These are phyloP conservation scores for Emmonsia crescens DNA, from an alignment of 2,329 filamentous ascomycete genomes.

Conservation along the genomic window DNA sequence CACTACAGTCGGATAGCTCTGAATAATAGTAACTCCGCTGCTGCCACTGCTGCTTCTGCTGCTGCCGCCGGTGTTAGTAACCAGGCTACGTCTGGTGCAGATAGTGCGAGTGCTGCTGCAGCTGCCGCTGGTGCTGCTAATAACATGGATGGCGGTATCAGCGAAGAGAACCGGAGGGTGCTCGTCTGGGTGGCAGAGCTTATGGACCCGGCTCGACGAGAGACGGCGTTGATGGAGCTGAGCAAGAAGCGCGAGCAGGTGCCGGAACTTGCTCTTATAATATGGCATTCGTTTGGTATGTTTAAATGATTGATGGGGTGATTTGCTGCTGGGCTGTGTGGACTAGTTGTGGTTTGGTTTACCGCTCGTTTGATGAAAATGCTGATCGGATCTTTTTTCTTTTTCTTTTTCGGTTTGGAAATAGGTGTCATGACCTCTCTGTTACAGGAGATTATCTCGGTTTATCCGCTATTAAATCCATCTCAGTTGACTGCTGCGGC, in stretches of 20 bases:
- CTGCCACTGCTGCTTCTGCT: neutral
- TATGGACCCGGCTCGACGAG: constrained; percentile 74
- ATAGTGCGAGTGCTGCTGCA: neutral
- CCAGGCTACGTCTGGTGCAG: neutral
- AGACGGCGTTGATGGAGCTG: constrained; percentile 83
- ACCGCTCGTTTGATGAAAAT: neutral
- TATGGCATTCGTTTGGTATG: constrained; percentile 97
- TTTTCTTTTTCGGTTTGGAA: constrained; percentile 8
- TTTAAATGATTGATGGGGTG: constrained; percentile 10
- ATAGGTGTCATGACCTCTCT: constrained; percentile 95
- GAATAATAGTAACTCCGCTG: constrained; percentile 44
- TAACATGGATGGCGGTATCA: constrained; percentile 55
- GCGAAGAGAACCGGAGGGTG: constrained; percentile 87
- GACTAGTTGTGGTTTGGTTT: neutral
- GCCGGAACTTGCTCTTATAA: constrained; percentile 84
- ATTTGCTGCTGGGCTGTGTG: neutral
- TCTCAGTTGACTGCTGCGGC: constrained; percentile 96
- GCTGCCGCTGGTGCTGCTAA: constrained; percentile 32
- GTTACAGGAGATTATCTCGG: constrained; percentile 96
- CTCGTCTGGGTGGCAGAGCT: constrained; percentile 87
- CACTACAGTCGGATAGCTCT: constrained; percentile 64
- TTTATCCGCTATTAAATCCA: constrained; percentile 92
- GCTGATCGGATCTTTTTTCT: neutral
- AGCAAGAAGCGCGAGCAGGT: constrained; percentile 99
- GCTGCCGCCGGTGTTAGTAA: constrained; percentile 34